Evolutionary conservation across 352 stramenopile genomes (phyloP), one percentile per base, ranked within the genome.

Genomic region (Pythium rishiriense): DNA sequence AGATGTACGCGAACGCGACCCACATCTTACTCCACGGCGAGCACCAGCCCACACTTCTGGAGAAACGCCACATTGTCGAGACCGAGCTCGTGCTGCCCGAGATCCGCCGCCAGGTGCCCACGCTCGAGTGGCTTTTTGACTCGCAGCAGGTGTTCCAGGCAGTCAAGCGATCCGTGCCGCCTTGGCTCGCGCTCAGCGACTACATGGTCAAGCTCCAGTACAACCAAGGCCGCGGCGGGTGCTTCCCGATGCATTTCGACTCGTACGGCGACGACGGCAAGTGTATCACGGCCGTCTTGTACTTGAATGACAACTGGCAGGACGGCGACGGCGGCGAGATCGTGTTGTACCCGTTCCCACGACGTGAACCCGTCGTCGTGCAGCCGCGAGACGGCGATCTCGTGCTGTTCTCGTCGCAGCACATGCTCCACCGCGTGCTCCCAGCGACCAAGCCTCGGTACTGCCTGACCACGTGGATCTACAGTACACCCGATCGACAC

Each of bases 211-310:
- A 96, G 66, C 63, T 95, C 12, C 88, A 96, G 66, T 78, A 83
- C 54, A 96, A 91, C 53, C 71, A 85, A 51, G 88, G 88, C 50
- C 52, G 63, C 52, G 85, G 86, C 17, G 88, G 85, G 2, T 95
- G 86, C 65, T 96, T 96, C 57, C 88, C 88, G 0, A 76, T 90
- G 71, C 88, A 96, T 56, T 95, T 91, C 45, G 88, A 96, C 66
- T 85, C 86, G 35, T 92, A 91, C 54, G 87, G 85, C 1, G 79
- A 89, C 66, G 83, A 92, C 46, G 83, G 82, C 69, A 94, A 94
- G 70, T 89, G 81, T 53, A 62, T 96, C 55, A 96, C 85, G 1
- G 85, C 81, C 4, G 81, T 96, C 49, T 58, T 96, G 15, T 96
- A 96, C 65, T 71, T 96, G 51, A 96, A 95, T 60, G 82, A 91